phyloP scores from a whole-genome alignment of 805 yeast genomes.

The Saccharomyces cerevisiae region DNA sequence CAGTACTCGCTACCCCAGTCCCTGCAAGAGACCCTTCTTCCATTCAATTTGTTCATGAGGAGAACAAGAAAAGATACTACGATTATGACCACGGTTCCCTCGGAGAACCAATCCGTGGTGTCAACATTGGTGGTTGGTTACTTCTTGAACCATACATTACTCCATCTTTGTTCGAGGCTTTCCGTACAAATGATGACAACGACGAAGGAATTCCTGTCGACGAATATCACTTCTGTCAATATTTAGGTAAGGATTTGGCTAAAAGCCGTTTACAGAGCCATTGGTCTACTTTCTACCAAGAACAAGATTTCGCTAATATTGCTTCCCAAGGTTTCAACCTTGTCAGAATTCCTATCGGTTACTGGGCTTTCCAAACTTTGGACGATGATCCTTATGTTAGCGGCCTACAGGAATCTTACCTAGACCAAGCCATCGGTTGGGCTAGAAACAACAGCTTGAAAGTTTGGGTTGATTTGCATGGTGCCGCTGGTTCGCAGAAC shows the following conservation, averaged over 20 bases:
- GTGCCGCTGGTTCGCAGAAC: constrained; percentile 95
- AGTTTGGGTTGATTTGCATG: constrained; percentile 90
- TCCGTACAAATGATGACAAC: constrained; percentile 29
- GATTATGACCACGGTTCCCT: constrained; percentile 11
- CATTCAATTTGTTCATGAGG: constrained; percentile 14
- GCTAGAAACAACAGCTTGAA: constrained; percentile 50
- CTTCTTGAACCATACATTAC: constrained; percentile 82
- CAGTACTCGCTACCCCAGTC: constrained; percentile 8
- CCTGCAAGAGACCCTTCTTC: constrained; percentile 12
- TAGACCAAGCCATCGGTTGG: constrained; percentile 77
- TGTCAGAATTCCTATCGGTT: constrained; percentile 88
- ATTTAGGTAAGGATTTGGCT: constrained; percentile 57
- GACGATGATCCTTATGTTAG: constrained; percentile 76
- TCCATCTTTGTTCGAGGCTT: constrained; percentile 60
- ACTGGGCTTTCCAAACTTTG: constrained; percentile 74
- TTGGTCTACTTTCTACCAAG: constrained; percentile 74
- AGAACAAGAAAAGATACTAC: constrained; percentile 18
- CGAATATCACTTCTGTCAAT: constrained; percentile 61
- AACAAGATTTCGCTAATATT: constrained; percentile 58
- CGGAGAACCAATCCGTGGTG: constrained; percentile 39
- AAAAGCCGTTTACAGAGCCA: constrained; percentile 46
- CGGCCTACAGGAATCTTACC: constrained; percentile 59
- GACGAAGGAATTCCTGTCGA: constrained; percentile 58
- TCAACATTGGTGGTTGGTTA: constrained; percentile 86
- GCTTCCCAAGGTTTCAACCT: constrained; percentile 61